A percentile compares a stretch with the other conserved stretches of the same genome.
phyloP scores from a whole-genome alignment of 352 stramenopile genomes.

The Globisporangium parvum region DNA sequence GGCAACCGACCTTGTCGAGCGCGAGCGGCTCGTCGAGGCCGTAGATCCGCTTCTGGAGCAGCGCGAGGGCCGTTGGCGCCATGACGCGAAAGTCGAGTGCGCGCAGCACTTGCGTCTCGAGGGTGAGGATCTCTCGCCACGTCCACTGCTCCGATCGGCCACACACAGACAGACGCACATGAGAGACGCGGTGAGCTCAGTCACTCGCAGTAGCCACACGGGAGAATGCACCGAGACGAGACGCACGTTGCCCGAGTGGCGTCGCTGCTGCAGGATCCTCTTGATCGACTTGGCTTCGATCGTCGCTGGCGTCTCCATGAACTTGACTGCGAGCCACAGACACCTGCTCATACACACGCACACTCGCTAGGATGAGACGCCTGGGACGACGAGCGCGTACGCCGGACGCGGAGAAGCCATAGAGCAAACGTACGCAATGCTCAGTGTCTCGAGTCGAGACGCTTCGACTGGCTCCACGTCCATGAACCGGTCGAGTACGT shows the following conservation, averaged over 20 bases:
- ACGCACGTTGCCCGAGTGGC: slow-evolving; percentile 54
- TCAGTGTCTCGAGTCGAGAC: slow-evolving; percentile 40
- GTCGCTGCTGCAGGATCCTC: slow-evolving; percentile 47
- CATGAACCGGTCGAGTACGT: slow-evolving; percentile 52
- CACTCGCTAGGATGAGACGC: background rate
- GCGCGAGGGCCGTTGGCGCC: slow-evolving; percentile 31
- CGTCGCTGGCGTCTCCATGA: slow-evolving; percentile 52
- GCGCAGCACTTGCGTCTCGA: slow-evolving; percentile 39
- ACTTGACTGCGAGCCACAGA: slow-evolving; percentile 71
- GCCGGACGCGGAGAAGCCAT: background rate
- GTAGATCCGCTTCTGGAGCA: slow-evolving; percentile 42
- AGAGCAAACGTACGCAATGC: slow-evolving; percentile 42
- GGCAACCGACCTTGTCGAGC: slow-evolving; percentile 1
- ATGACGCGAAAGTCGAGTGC: slow-evolving; percentile 54
- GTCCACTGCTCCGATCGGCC: slow-evolving; percentile 36
- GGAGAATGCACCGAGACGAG: too few relatives aligned
- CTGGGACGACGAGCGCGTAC: background rate
- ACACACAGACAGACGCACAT: background rate
- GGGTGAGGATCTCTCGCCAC: slow-evolving; percentile 49
- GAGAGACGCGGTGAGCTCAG: background rate
- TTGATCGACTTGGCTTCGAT: slow-evolving; percentile 58
- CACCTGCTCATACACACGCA: slow-evolving; percentile 23
- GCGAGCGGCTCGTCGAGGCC: slow-evolving; percentile 5
- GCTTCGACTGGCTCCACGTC: slow-evolving; percentile 14
- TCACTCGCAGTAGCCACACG: background rate